Percentiles rank a stretch among this genome's conserved stretches.
phyloP scores from a whole-genome alignment of 495 filamentous ascomycete genomes.

The Xylaria cubensis region DNA sequence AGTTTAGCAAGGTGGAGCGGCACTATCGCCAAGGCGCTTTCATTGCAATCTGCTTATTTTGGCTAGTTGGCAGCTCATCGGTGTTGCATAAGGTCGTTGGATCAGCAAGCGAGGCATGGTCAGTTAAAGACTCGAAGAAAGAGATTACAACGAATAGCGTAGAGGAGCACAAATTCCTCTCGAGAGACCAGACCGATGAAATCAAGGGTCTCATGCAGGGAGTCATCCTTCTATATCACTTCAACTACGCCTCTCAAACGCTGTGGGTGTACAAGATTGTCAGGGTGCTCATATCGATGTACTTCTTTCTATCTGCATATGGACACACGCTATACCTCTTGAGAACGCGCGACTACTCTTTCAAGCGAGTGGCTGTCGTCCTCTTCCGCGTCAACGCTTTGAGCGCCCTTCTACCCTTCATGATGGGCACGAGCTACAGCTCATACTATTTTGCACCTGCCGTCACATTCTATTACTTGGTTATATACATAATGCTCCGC shows the following conservation, averaged over 20 bases:
- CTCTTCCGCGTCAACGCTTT: slow-evolving; percentile 64
- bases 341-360: slow-evolving; percentile 60
- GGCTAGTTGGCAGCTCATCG: slow-evolving; percentile 46
- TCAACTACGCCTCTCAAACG: slow-evolving; percentile 57
- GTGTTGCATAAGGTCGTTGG: slow-evolving; percentile 42
- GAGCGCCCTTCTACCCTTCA: slow-evolving; percentile 58
- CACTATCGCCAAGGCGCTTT: slow-evolving; percentile 53
- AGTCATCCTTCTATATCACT: slow-evolving; percentile 64
- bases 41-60: slow-evolving; percentile 39
- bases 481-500: slow-evolving; percentile 59
- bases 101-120: slow-evolving; percentile 17
- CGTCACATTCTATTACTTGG: slow-evolving; percentile 66
- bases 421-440: slow-evolving; percentile 63
- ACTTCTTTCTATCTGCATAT: slow-evolving; percentile 68
- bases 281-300: slow-evolving; percentile 62
- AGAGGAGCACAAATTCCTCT: slow-evolving; percentile 47
- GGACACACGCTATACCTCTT: slow-evolving; percentile 65
- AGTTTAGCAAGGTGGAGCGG: slow-evolving; percentile 64
- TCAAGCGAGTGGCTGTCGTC: slow-evolving; percentile 54
- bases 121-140: slow-evolving; percentile 25
- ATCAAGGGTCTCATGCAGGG: slow-evolving; percentile 72
- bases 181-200: slow-evolving; percentile 64
- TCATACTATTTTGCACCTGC: slow-evolving; percentile 67
- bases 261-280: slow-evolving; percentile 61
- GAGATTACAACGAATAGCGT: not conserved